Evolutionary conservation across 495 filamentous ascomycete species (phyloP).

Genomic region (Cercophora sp.): DNA sequence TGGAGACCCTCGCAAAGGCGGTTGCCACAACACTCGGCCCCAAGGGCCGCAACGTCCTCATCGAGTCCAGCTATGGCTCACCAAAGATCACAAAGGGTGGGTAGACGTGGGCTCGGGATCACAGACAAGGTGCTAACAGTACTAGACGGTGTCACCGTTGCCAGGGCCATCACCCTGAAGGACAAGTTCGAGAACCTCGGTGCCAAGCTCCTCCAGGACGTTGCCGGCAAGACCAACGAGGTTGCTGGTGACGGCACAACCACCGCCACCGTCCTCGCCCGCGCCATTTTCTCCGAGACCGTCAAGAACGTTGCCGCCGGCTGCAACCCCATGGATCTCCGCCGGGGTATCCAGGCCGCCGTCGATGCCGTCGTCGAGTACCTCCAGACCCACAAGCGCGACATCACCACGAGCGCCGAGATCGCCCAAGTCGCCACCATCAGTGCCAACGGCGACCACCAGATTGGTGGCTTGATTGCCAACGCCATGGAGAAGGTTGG

Average conservation of each 20-base stretch:
- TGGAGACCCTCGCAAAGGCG: constrained; percentile 93
- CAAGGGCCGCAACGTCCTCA: constrained; percentile 96
- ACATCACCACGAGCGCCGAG: constrained; percentile 95
- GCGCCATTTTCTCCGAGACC: constrained; percentile 98
- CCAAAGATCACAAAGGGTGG: constrained; percentile 99
- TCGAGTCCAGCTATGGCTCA: constrained; percentile 95
- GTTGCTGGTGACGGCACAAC: constrained; percentile 97
- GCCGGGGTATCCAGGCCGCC: constrained; percentile 92
- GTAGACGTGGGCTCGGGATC: constrained; percentile 16
- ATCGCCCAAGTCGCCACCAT: constrained; percentile 98
- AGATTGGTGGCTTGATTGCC: constrained; percentile 93
- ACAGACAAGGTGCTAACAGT: constrained; percentile 9
- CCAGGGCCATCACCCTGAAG: constrained; percentile 85
- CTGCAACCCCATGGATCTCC: constrained; percentile 99
- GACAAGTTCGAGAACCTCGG: constrained; percentile 99
- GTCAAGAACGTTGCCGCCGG: constrained; percentile 99
- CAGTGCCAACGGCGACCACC: constrained; percentile 91
- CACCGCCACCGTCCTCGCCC: constrained; percentile 92
- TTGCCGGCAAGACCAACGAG: constrained; percentile 99
- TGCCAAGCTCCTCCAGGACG: constrained; percentile 92
- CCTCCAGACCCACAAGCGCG: constrained; percentile 87
- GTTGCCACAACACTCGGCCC: constrained; percentile 95
- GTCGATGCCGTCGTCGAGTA: constrained; percentile 93
- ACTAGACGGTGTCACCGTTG: constrained; percentile 90
- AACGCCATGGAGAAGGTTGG: constrained; percentile 99